Conservation (phyloP, 2,329 filamentous ascomycete genomes). For the Ascocoryne sarcoides region DNA sequence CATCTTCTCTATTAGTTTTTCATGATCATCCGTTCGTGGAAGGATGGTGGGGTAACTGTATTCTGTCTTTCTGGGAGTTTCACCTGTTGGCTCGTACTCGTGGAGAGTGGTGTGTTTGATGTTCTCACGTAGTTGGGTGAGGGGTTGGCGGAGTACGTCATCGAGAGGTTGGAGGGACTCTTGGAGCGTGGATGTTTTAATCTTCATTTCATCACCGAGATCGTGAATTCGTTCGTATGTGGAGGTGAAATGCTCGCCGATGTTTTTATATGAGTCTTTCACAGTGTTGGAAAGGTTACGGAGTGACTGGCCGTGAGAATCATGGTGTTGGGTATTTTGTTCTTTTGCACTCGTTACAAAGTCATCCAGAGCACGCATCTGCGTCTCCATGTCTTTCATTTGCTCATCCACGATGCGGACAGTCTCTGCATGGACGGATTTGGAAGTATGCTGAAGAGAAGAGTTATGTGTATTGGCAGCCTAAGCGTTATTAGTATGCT, state of each 20-base stretch:
- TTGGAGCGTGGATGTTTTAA: conserved; percentile 48
- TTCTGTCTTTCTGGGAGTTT: conserved; percentile 70
- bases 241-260: conserved; percentile 60
- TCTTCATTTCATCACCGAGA: conserved; percentile 59
- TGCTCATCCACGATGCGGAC: conserved; percentile 85
- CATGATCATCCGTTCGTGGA: conserved; percentile 63
- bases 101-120: conserved; percentile 56
- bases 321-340: conserved; percentile 72
- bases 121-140: conserved; percentile 62
- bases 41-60: conserved; percentile 76
- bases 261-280: conserved; percentile 61
- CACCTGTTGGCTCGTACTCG: conserved; percentile 78
- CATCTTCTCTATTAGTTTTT: conserved; percentile 44
- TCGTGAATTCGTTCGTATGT: conserved; percentile 59
- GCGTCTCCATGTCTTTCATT: conserved; percentile 74
- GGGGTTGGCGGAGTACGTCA: conserved; percentile 55
- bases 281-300: conserved; percentile 57
- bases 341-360: conserved; percentile 76
- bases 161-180: conserved; percentile 54
- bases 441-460: conserved; percentile 75
- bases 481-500: conserved; percentile 31
- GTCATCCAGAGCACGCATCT: conserved; percentile 84
- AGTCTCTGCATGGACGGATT: conserved; percentile 83
- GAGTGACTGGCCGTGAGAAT: conserved; percentile 59
- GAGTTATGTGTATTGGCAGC: conserved; percentile 68